Evolutionary conservation across 2,329 filamentous ascomycete species (phyloP), one percentile per base, ranked within the genome.

Genomic region (Pseudogymnoascus sp.): DNA sequence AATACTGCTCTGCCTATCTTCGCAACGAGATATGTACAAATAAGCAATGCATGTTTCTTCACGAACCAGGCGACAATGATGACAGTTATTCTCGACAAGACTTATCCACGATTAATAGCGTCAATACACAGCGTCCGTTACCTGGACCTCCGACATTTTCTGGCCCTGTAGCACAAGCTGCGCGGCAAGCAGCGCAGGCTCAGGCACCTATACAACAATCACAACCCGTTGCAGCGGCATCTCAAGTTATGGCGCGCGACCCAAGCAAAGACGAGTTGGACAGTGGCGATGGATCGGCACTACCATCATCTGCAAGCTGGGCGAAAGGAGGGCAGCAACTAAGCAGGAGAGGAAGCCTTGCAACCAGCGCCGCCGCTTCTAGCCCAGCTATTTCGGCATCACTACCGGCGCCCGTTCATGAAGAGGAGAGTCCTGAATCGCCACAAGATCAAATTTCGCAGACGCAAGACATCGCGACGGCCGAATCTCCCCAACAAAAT

Each of bases 1-100:
- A 99, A 75, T 99, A 99, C 76, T 99, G 95, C 75, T 99, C 95
- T 0, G 93, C 95, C 3, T 99, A 96, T 80, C 82, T 99, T 16
- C 89, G 96, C 64, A 92, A 96, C 68, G 95, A 99, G 75, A 89
- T 88, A 68, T 99, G 95, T 76, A 92, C 90, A 63, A 99, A 99
- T 72, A 87, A 93, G 61, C 93, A 95, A 66, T 99, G 95, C 79
- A 99, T 97, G 85, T 99, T 99, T 75, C 78, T 99, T 60, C 95
- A 99, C 72, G 96, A 99, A 76, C 90, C 95, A 40, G 96, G 95
- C n/a, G 95, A 99, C 72, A 95, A 97, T 70, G 93, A 95, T 68
- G 93, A 97, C 72, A 97, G 92, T 76, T 97, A 96, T 74, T 96
- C 91, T 7, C 85, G 95, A 59, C 92, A 97, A 74, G 93, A 97